Evolutionary conservation across 2,329 filamentous ascomycete species (phyloP), one percentile per base, ranked within the genome.

Genomic region (Pseudocercospora musae): DNA sequence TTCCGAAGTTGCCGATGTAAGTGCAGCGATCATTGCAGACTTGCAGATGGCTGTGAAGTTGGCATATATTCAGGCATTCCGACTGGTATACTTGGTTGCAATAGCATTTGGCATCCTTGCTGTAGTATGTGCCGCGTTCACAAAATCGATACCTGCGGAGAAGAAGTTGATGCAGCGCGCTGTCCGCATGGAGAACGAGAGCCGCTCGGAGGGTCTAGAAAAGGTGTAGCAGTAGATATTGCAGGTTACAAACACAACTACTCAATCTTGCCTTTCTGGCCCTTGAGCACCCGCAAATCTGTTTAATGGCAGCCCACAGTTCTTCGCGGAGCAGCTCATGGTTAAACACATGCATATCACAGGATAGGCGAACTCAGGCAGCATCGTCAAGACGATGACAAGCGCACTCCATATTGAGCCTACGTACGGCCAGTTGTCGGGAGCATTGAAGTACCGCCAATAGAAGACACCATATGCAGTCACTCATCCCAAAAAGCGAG

Each of bases 371-470:
- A 73, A 72, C 66, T 79, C 77, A 18, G 76, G 74, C n/a, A 77
- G 46, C 58, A 78, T 63, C 8, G 76, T 78, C 27, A 75, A 57
- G 6, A 69, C 65, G 65, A 78, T 77, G 1, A 74, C 70, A 7
- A 65, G 71, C 21, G 74, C 65, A 58, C 75, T 77, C 73, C 66
- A 74, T 15, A 61, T 68, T 29, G 66, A 74, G 0, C 71, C 74
- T 7, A 78, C 76, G 59, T 78, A 78, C 5, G 61, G 57, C 76
- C 77, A 78, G 27, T 78, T 77, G 62, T 74, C 62, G 1, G 77
- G 76, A 6, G 71, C 69, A 59, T 78, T 78, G 50, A 75, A 57
- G 48, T 76, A 78, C 11, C 76, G 66, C 76, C 76, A 78, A 25
- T 73, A 71, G 62, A 78, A 78, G 3, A 78, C 74, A 11, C 72